Evolutionary conservation across 441 rosid genomes (phyloP).

Genomic region (Pelargonium fulgidum): DNA sequence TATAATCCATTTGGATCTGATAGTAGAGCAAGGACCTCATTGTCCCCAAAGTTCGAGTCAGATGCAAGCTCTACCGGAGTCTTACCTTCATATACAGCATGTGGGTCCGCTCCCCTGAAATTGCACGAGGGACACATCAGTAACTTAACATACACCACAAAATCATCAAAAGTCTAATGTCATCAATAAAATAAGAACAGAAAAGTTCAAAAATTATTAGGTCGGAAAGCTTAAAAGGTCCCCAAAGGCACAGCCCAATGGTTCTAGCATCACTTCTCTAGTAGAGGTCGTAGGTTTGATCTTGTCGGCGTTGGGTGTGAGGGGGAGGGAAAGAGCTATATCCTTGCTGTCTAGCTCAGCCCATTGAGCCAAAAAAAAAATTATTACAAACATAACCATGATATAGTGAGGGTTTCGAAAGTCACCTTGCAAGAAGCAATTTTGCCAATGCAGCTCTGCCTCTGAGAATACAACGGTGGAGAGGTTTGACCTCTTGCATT

Average conservation of each 20-base stretch:
- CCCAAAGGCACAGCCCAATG: no score
- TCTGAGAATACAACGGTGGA: slow-evolving; percentile 60
- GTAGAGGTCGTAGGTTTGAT: no score
- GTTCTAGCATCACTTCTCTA: no score
- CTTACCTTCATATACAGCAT: slow-evolving; percentile 61
- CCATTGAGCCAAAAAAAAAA: no score
- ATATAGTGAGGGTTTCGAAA: slow-evolving; percentile 10
- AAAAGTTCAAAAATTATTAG: no score
- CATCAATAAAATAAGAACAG: no score
- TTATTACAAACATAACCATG: neutral
- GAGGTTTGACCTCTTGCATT: slow-evolving; percentile 82
- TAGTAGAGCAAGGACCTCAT: slow-evolving; percentile 57
- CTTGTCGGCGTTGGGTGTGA: no score
- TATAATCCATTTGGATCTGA: slow-evolving; percentile 55
- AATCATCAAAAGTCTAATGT: neutral
- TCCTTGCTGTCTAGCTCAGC: no score
- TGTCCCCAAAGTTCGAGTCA: slow-evolving; percentile 51
- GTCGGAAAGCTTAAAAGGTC: no score
- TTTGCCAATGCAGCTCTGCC: slow-evolving; percentile 68
- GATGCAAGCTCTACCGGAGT: slow-evolving; percentile 55
- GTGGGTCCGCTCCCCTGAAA: slow-evolving; percentile 87
- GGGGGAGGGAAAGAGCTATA: no score
- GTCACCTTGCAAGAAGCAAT: slow-evolving; percentile 79
- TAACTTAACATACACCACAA: neutral
- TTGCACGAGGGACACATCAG: slow-evolving; percentile 5